Evolutionary conservation across 2,329 filamentous ascomycete genomes (phyloP), one percentile per base, ranked within the genome.

Genomic region (Fusarium anthophilum): DNA sequence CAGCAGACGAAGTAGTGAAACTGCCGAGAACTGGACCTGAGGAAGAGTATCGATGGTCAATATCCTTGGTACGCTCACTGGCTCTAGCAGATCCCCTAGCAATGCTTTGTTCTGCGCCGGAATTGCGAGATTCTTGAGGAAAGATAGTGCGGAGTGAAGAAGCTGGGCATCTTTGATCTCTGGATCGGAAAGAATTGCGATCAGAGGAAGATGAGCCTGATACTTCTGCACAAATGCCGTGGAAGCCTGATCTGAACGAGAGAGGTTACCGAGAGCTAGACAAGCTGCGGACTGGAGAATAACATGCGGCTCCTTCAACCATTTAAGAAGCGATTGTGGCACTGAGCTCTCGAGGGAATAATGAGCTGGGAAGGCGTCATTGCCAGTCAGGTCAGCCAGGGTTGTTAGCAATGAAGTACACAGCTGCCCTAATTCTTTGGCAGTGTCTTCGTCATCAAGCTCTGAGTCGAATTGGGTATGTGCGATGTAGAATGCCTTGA

Each of bases 41-140:
- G 85, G 84, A 47, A 83, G 79, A 7, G 85, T 83, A 64, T 89
- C 87, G 32, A 89, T 80, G 15, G 81, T 79, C 86, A 89, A 90
- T 57, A 91, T 82, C 4, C 85, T 84, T 1, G 90, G 89, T 4
- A 91, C 82, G 38, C 86, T 81, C 7, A 74, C 63, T 1, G 82
- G 75, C 11, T 84, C 82, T 8, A 91, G 81, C 5, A 91, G 80
- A 10, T 81, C 80, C 22, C 87, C 87, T 4, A 92, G 82, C 0
- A 81, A 54, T 6, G 83, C 70, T 78, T 91, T 91, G 80, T 92
- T 92, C 32, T 80, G 78, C 0, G 81, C 64, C 0, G 90, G 88
- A 57, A 92, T 89, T 32, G 90, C 88, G 14, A 92, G 86, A 78
- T 92, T 92, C 80, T 91, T 91, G 68, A 91, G 86, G 76, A 91